Evolutionary conservation across 2,329 filamentous ascomycete genomes (phyloP).

Genomic region (Aspergillus floridensis): DNA sequence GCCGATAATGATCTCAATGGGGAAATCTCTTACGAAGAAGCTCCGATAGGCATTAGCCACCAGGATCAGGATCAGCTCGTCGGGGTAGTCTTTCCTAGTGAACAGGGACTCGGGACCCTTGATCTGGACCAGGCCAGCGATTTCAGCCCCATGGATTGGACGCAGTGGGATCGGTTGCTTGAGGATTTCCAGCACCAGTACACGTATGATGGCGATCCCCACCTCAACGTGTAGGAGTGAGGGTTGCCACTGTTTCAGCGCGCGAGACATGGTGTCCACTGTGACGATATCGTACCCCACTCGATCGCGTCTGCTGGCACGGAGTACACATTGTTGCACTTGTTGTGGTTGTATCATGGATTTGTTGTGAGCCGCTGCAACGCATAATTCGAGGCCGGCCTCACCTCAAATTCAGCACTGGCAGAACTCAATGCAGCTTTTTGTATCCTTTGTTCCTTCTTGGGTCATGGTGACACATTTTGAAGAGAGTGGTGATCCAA

Average conservation of each 20-base stretch:
- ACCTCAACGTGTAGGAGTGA: neutral
- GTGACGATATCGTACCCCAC: neutral
- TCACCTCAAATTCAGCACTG: neutral
- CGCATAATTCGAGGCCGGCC: neutral
- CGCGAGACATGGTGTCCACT: neutral
- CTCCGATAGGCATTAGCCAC: neutral
- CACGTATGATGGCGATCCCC: neutral
- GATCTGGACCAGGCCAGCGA: neutral
- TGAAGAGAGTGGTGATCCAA: neutral
- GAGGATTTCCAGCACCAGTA: slow-evolving; percentile 23
- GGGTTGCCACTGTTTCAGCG: neutral
- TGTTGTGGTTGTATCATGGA: neutral
- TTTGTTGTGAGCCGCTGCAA: neutral
- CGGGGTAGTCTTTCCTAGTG: neutral
- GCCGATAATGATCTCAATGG: too few relatives aligned
- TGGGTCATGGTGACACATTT: neutral
- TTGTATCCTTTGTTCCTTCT: neutral
- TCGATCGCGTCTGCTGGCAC: neutral
- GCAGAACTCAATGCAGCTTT: neutral
- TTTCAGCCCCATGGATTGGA: slow-evolving; percentile 27
- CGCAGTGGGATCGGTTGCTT: slow-evolving; percentile 30
- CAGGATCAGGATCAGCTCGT: neutral
- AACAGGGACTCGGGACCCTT: neutral
- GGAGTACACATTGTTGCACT: neutral
- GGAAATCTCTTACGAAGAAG: neutral